Conservation (phyloP, 176 grass and related monocot species). For the Triticum monococcum region DNA sequence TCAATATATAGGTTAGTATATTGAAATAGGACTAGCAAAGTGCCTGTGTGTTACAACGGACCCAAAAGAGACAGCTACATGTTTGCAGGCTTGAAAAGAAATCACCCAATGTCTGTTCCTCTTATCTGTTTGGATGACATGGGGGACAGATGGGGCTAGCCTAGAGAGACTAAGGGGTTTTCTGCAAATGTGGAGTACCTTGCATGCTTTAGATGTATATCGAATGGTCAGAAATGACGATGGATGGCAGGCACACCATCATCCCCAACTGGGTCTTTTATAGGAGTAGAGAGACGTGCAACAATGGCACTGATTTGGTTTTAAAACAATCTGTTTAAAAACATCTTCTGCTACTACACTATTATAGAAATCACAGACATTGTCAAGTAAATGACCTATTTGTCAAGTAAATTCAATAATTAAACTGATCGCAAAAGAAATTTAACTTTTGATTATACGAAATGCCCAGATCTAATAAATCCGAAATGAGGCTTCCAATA, state of each 20-base stretch:
- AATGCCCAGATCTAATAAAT: background rate
- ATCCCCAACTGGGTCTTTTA: background rate
- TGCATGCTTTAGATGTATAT: background rate
- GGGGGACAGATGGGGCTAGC: background rate
- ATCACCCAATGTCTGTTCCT: background rate
- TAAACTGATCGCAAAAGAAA: background rate
- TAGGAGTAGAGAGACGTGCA: background rate
- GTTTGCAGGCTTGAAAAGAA: background rate
- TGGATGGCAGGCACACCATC: background rate
- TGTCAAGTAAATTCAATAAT: background rate
- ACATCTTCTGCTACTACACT: background rate
- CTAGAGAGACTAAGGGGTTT: background rate
- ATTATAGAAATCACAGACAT: background rate
- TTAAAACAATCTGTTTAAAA: background rate
- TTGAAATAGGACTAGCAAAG: background rate
- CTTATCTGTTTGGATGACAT: background rate
- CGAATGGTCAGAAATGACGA: background rate
- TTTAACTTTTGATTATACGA: background rate
- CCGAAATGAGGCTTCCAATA: background rate
- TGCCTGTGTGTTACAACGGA: background rate
- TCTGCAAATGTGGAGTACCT: background rate
- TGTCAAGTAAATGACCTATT: background rate
- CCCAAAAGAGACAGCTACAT: background rate
- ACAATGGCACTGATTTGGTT: background rate
- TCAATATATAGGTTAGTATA: background rate